Conservation (phyloP, 75 land plant genomes). For the Pinus albicaulis region DNA sequence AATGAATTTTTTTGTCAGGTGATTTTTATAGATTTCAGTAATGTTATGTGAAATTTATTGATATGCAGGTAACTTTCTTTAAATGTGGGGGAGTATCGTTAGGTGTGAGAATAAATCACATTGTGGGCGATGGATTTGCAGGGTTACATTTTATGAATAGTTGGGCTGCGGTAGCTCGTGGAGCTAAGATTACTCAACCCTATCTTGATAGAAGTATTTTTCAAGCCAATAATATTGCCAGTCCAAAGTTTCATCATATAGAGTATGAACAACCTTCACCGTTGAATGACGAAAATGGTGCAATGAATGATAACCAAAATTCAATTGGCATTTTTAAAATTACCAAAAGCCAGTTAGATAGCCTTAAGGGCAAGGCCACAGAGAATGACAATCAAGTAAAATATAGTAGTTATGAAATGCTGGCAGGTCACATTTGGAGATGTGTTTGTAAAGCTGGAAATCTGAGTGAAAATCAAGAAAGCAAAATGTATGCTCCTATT, state of each 20-base stretch:
- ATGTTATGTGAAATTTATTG: not conserved
- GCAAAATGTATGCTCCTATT: constrained; percentile 34
- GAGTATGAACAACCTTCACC: constrained; percentile 49
- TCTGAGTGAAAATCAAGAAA: constrained; percentile 1
- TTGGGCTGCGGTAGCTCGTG: constrained; percentile 19
- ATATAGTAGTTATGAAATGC: constrained; percentile 51
- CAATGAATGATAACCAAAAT: not conserved
- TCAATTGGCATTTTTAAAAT: not conserved
- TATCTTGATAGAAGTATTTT: constrained; percentile 57
- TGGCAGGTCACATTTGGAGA: constrained; percentile 59
- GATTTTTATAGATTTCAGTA: not conserved
- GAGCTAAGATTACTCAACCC: constrained; percentile 22
- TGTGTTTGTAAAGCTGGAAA: constrained; percentile 37
- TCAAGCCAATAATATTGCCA: constrained; percentile 34
- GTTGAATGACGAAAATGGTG: not conserved
- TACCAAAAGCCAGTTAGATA: not conserved
- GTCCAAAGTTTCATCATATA: constrained; percentile 39
- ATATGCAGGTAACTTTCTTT: constrained; percentile 17
- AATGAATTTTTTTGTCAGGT: not conserved
- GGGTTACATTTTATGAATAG: constrained; percentile 60
- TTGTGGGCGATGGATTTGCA: constrained; percentile 53
- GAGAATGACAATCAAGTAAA: not conserved
- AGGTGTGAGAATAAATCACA: constrained; percentile 59
- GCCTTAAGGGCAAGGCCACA: constrained; percentile 20
- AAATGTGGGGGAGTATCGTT: constrained; percentile 43